Evolutionary conservation across 2,329 filamentous ascomycete genomes (phyloP), one percentile per base, ranked within the genome.

Genomic region (Elsinoe batatas): DNA sequence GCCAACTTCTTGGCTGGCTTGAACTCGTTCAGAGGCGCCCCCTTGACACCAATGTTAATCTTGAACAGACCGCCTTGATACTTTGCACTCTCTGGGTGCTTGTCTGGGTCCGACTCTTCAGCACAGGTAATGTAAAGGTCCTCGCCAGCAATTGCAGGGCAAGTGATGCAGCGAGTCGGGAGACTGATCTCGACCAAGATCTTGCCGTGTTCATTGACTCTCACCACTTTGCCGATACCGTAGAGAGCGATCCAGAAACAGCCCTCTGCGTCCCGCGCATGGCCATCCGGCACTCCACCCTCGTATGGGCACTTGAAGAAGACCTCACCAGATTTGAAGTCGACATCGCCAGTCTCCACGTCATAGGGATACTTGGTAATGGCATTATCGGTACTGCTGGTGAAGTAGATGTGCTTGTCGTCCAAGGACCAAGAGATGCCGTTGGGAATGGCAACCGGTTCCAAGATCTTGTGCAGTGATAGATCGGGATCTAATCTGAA

Each of bases 161-260:
- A 95, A 6, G 88, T 93, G 60, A 88, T 80, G 69, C 88, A 87
- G 59, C 78, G 78, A 11, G 90, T 94, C 3, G 90, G 89, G 61
- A 94, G 73, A 56, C 74, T 77, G 60, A 96, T 77, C 72, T 89
- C 80, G 5, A 87, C 89, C 4, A 91, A 75, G 30, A 95, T 71
- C 64, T 83, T 74, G 2, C 88, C 89, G 51, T 78, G 69, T 3
- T 83, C 80, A 47, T 79, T 81, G 64, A 95, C 84, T 67, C 86
- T 82, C 61, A 95, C 72, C 20, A 95, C 87, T 58, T 82, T 80
- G 58, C 80, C 76, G 59, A 85, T 87, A 54, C 89, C 89, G 66
- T 88, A 93, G n/a, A 93, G 76, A 6, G 88, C 87, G 59, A 87
- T 84, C 91, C 91, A 96, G 64, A 95, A 77, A 72, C 86, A 85